Evolutionary conservation across 768 basidiomycete species (phyloP).

Genomic region (Rhodosporidiobolus sp.): DNA sequence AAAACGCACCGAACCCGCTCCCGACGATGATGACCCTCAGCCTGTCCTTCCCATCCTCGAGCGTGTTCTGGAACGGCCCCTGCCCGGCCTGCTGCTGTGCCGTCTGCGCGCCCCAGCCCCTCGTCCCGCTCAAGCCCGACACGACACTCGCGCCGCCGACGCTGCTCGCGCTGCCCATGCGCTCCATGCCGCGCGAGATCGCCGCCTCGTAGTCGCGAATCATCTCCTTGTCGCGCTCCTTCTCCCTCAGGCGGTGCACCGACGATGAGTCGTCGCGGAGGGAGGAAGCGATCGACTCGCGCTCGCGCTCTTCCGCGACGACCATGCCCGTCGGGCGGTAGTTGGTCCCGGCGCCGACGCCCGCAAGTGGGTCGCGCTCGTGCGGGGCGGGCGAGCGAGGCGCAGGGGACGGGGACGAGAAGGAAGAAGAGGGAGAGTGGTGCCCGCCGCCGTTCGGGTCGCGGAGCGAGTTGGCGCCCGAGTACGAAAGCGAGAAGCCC

Average conservation of each 20-base stretch:
- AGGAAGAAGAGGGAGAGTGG: too few relatives aligned
- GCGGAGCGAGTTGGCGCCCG: too few relatives aligned
- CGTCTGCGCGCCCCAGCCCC: neutral
- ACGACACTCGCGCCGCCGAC: neutral
- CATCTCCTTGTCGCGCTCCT: neutral
- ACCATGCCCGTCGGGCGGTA: neutral
- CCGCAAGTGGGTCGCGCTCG: neutral
- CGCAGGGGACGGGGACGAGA: too few relatives aligned
- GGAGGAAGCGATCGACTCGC: neutral
- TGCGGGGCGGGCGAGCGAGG: neutral
- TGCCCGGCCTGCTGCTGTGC: neutral
- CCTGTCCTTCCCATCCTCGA: neutral
- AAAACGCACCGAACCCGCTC: neutral
- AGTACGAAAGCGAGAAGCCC: too few relatives aligned
- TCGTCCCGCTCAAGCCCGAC: neutral
- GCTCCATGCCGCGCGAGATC: neutral
- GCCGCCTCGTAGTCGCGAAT: neutral
- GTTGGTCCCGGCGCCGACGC: neutral
- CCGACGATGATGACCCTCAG: constrained; percentile 12
- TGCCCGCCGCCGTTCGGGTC: too few relatives aligned
- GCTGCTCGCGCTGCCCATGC: neutral
- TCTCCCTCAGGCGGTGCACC: neutral
- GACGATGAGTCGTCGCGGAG: neutral
- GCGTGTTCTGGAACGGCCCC: neutral
- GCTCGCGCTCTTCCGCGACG: neutral